Conservation (phyloP, 2,329 filamentous ascomycete species). For the Penicillium janthinellum region DNA sequence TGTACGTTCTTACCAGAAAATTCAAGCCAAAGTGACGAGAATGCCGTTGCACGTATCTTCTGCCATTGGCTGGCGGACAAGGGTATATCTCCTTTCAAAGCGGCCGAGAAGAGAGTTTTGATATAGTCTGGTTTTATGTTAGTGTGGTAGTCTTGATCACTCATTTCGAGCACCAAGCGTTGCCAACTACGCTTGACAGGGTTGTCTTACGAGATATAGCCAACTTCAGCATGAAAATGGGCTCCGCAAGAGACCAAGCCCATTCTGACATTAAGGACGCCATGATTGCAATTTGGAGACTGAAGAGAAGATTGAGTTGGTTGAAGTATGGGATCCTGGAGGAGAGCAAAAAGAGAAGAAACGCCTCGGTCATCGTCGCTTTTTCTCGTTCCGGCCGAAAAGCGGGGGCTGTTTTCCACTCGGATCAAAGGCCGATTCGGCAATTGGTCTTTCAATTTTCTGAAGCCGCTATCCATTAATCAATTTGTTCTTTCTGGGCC, state of each 20-base stretch:
- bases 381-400: background rate
- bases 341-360: background rate
- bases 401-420: background rate
- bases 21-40: conserved; percentile 1
- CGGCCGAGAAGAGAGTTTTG: background rate
- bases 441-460: background rate
- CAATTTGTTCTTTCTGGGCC: background rate
- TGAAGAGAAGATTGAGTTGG: background rate
- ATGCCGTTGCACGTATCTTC: background rate
- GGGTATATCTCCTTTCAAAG: background rate
- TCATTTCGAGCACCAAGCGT: background rate
- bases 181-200: no score
- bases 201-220: background rate
- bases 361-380: background rate
- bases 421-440: conserved; percentile 1
- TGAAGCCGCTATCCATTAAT: no score
- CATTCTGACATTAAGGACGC: background rate
- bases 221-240: background rate
- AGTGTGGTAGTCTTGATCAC: background rate
- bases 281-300: background rate
- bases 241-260: background rate
- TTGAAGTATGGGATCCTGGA: background rate
- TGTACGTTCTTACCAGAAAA: background rate
- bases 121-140: background rate
- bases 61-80: conserved; percentile 1